Evolutionary conservation across 768 basidiomycete genomes (phyloP), one percentile per base, ranked within the genome.

Genomic region (Termitomyces sp.): DNA sequence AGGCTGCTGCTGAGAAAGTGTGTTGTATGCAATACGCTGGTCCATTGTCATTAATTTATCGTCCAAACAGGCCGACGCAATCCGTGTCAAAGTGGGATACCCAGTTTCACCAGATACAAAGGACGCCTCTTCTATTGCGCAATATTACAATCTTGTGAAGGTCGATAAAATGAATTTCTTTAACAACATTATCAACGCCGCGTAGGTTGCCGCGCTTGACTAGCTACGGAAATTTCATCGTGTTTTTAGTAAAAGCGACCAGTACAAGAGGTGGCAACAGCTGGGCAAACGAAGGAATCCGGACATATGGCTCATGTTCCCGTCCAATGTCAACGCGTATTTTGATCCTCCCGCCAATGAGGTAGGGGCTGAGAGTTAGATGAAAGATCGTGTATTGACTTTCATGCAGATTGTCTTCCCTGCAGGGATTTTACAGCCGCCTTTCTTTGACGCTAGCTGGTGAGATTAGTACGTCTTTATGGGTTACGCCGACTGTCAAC

Each of bases 81-180:
- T 95, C 59, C 83, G 86, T 30, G 81, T 93, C 69, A 96, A 98
- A 77, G 90, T 99, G 59, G 97, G 97, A 56, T 98, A 86, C 72
- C 96, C 97, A 1, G 65, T 87, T 11, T 91, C 84, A 2, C 97
- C 97, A 1, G 80, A 98, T 68, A 94, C 91, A 1, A 76, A 75
- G 17, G 76, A 84, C 64, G 78, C 94, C 40, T 70, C 71, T 26
- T 85, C 90, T 9, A 80, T 98, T 44, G 75, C 79, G 30, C 72
- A 66, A 41, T 98, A 94, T 71, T 98, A 98, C 67, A 70, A 72
- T 10, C 71, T 71, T n/a, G 81, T 92, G 45, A 80, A 83, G 48
- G 76, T 94, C 46, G 73, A 84, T 58, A 71, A 80, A 35, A 73
- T 81, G 56, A 83, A 83, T 52, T 97, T 93, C 76, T 94, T 98